These are phyloP conservation scores for Sarcodon aspratus DNA, from an alignment of 768 basidiomycete genomes.

Conservation along the genomic window DNA sequence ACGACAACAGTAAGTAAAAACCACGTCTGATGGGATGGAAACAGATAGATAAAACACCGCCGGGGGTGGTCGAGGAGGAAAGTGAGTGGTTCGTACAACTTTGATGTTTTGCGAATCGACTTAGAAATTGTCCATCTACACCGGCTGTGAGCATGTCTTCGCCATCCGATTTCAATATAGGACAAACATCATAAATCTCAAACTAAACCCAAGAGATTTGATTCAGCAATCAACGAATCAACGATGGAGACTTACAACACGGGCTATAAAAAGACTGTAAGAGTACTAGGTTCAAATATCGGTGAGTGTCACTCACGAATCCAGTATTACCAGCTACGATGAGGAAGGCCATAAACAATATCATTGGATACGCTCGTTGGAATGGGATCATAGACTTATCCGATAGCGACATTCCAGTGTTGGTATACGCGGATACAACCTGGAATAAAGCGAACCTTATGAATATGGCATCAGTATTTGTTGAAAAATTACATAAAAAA, in stretches of 20 bases:
- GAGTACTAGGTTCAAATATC: slow-evolving; percentile 1
- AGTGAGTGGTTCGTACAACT: slow-evolving; percentile 65
- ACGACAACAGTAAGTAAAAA: slow-evolving; percentile 66
- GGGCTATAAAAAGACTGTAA: slow-evolving; percentile 37
- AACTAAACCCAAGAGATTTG: slow-evolving; percentile 25
- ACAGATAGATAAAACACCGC: slow-evolving; percentile 83
- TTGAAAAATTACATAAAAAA: neutral
- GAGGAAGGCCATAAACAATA: slow-evolving; percentile 56
- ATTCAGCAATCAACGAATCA: neutral
- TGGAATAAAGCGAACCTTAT: slow-evolving; percentile 80
- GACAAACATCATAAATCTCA: slow-evolving; percentile 78
- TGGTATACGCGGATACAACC: slow-evolving; percentile 78
- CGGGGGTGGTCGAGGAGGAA: slow-evolving; percentile 95
- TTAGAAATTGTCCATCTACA: slow-evolving; percentile 67
- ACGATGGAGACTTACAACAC: slow-evolving; percentile 54
- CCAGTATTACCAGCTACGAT: slow-evolving; percentile 91
- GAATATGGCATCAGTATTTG: neutral
- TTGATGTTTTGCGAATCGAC: slow-evolving; percentile 44
- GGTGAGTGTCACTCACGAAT: slow-evolving; percentile 53
- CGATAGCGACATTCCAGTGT: slow-evolving; percentile 77
- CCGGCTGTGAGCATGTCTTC: slow-evolving; percentile 1
- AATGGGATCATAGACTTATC: slow-evolving; percentile 92
- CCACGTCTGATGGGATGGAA: slow-evolving; percentile 92
- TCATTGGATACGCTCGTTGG: slow-evolving; percentile 75
- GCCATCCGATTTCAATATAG: neutral